These are phyloP conservation scores for Aspergillus oerlinghausenensis DNA, from an alignment of 2,329 filamentous ascomycete species.

Conservation along the genomic window DNA sequence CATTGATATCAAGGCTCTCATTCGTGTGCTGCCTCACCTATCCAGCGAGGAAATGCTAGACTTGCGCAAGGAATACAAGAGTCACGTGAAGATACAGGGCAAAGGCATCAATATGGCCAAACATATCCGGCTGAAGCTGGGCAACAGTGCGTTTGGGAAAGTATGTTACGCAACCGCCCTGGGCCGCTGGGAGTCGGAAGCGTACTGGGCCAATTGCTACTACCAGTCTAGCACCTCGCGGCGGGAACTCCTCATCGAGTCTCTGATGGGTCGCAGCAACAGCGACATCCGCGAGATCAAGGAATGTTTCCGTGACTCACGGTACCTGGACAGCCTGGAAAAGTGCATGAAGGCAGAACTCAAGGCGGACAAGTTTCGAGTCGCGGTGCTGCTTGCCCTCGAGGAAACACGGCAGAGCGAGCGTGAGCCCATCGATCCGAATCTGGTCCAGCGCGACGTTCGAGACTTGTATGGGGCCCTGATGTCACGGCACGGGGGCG, in stretches of 20 bases:
- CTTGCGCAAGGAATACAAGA: constrained; percentile 85
- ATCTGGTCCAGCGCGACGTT: constrained; percentile 66
- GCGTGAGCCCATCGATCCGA: constrained; percentile 58
- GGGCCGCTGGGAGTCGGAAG: constrained; percentile 86
- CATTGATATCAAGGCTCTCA: constrained; percentile 66
- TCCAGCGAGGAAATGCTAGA: constrained; percentile 84
- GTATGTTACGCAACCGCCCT: constrained; percentile 85
- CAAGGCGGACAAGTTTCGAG: constrained; percentile 93
- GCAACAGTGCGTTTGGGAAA: constrained; percentile 68
- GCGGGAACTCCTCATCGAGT: constrained; percentile 86
- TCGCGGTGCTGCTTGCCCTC: constrained; percentile 75
- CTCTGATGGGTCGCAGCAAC: constrained; percentile 84
- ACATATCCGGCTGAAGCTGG: constrained; percentile 45
- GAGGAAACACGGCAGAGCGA: constrained; percentile 84
- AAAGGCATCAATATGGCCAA: constrained; percentile 50
- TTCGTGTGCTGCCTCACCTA: constrained; percentile 78
- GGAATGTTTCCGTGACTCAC: constrained; percentile 82
- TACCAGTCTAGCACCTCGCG: constrained; percentile 83
- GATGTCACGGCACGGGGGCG: constrained; percentile 70
- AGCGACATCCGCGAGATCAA: constrained; percentile 85
- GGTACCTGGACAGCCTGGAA: constrained; percentile 74
- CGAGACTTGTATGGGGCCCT: constrained; percentile 66
- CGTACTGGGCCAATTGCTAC: constrained; percentile 98
- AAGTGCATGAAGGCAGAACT: constrained; percentile 90
- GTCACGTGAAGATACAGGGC: constrained; percentile 64